Conservation (phyloP, 2,329 filamentous ascomycete genomes). For the Calonectria pseudoreteaudii region DNA sequence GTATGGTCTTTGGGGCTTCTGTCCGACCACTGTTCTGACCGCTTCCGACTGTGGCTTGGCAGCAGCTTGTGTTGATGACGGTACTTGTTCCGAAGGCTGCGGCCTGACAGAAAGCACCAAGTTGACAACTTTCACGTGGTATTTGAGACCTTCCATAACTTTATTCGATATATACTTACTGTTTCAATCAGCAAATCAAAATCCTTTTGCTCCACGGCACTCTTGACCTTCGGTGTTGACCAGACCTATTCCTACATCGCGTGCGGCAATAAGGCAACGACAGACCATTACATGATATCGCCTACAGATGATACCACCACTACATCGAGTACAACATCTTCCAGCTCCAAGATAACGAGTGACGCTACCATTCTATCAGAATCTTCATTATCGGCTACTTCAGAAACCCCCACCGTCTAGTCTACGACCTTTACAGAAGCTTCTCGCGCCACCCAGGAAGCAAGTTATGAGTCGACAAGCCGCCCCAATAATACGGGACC, state of each 20-base stretch:
- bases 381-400: neutral
- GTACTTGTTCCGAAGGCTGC: conserved; percentile 48
- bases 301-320: conserved; percentile 26
- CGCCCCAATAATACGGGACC: conserved; percentile 42
- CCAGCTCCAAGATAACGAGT: neutral
- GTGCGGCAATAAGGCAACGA: conserved; percentile 43
- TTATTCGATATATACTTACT: neutral
- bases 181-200: neutral
- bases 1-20: conserved; percentile 54
- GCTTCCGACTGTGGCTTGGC: conserved; percentile 54
- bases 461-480: neutral
- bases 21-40: conserved; percentile 48
- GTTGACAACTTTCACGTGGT: conserved; percentile 53
- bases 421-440: conserved; percentile 12
- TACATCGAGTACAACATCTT: neutral
- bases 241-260: conserved; percentile 51
- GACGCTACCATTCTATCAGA: neutral
- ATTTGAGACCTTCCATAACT: neutral
- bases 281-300: conserved; percentile 38
- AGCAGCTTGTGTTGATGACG: conserved; percentile 49
- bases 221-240: conserved; percentile 47
- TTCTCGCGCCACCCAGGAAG: neutral
- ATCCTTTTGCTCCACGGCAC: conserved; percentile 48
- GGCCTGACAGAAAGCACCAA: conserved; percentile 36
- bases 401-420: no score